phyloP scores from a whole-genome alignment of 345 rosid genomes.

The Excoecaria cochinchinensis region DNA sequence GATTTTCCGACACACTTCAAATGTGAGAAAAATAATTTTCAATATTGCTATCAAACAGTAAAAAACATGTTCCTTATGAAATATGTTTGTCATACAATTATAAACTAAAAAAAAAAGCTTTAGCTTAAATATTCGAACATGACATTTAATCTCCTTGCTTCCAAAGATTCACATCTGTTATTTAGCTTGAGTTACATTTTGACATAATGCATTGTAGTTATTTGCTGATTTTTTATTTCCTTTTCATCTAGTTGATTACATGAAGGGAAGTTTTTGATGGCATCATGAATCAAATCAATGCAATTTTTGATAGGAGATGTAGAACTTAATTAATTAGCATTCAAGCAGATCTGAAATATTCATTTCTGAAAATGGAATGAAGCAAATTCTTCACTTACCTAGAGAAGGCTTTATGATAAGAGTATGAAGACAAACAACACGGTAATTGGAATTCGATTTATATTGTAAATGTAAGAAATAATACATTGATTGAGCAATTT shows the following conservation, averaged over 20 bases:
- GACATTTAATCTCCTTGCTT: background rate
- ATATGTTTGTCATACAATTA: too few species aligned
- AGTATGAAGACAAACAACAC: background rate
- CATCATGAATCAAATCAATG: background rate
- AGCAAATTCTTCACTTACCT: background rate
- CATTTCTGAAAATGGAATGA: background rate
- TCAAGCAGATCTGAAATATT: background rate
- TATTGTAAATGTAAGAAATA: too few species aligned
- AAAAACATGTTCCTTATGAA: background rate
- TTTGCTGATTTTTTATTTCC: background rate
- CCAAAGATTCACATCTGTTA: background rate
- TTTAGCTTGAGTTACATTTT: background rate
- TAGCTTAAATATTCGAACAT: slow-evolving; percentile 2
- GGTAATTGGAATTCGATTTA: background rate
- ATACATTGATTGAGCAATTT: too few species aligned
- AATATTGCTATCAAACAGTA: background rate
- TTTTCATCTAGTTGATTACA: background rate
- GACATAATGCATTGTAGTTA: background rate
- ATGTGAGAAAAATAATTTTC: background rate
- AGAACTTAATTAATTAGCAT: background rate
- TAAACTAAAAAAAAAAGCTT: background rate
- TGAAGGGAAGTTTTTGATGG: background rate
- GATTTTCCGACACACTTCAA: background rate
- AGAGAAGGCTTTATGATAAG: background rate
- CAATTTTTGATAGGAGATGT: background rate